Base-by-base conservation (phyloP, 177 flowering plant genomes). In the Vitis hybrid region DNA sequence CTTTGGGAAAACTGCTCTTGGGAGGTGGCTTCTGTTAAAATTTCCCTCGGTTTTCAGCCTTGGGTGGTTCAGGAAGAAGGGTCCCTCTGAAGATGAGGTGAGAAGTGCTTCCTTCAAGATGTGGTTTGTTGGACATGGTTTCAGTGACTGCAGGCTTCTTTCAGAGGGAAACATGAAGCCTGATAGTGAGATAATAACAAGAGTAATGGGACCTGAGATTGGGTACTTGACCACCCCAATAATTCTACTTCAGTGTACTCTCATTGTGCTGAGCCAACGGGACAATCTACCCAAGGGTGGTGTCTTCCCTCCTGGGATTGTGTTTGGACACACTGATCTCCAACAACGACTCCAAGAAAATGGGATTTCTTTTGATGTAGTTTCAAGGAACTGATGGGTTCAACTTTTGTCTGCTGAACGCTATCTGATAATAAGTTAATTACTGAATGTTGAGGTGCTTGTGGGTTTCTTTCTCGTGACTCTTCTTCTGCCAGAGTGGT, bases 121-220 rank as follows among this genome's bases (percentile, higher is more conserved):
- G 97, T 95, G 94, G 95, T 92, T 92, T 68, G 72, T 92, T 10
- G 95, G 90, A 20, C 91, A 80, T 28, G 97, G 97, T 59, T 92
- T 70, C 61, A 87, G 87, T 58, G 83, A 86, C 65, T 57, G 18
- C 54, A 75, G 69, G 67, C 75, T 79, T 38, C 78, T 72, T 20
- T 75, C 88, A 49, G 71, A 71, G 24, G 82, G 78, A 59, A 82
- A 78, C 20, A 47, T 49, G 7, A 88, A 90, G 70, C 91, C 95
- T 38, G 91, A 95, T 68, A 85, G 70, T 73, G 90, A 91, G 77
- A 82, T 95, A 31, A 70, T 91, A 60, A 92, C 98, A 17, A 82
- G 98, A 81, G 83, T 95, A 58, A 85, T 68, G 79, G 97, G 97
- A 56, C 97, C 98, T 22, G 98, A 95, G 78, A 84, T 95, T 61